phyloP scores from a whole-genome alignment of 352 stramenopile species.

The Pythium grandisporangium region DNA sequence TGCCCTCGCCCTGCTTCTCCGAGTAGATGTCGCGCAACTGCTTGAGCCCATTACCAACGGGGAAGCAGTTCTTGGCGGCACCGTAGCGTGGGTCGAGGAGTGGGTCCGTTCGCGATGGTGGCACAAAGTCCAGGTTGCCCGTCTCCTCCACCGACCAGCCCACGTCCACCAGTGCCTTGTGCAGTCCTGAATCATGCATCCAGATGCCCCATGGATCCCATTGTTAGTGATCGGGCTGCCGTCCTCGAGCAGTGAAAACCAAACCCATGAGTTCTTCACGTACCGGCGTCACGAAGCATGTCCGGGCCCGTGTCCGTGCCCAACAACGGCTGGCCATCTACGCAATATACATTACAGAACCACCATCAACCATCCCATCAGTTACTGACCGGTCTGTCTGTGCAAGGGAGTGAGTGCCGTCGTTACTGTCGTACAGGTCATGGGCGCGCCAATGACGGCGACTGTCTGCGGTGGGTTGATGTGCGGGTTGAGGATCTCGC shows the following conservation, averaged over 20 bases:
- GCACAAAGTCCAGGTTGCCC: conserved; percentile 63
- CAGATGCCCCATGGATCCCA: too few species aligned
- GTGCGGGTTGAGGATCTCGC: conserved; percentile 38
- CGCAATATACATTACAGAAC: neutral
- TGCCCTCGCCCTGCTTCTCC: conserved; percentile 81
- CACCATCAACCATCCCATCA: conserved; percentile 2
- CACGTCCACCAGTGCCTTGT: conserved; percentile 70
- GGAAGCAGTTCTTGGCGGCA: conserved; percentile 66
- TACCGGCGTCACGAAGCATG: conserved; percentile 54
- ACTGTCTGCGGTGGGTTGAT: conserved; percentile 59
- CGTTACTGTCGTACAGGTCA: conserved; percentile 54
- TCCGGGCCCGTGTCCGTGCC: conserved; percentile 73
- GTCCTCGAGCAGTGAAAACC: too few species aligned
- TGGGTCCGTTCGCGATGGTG: conserved; percentile 40
- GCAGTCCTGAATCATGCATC: conserved; percentile 31
- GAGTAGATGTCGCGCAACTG: conserved; percentile 75
- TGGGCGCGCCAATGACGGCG: conserved; percentile 76
- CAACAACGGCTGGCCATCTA: conserved; percentile 75
- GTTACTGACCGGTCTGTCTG: neutral
- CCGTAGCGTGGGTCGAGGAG: conserved; percentile 58
- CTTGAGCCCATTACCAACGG: conserved; percentile 86
- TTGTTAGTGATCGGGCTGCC: too few species aligned
- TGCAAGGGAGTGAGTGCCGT: neutral
- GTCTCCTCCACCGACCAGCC: conserved; percentile 84
- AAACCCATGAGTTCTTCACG: too few species aligned